A percentile compares a stretch with the other conserved stretches of the same genome.
Conservation (phyloP, 495 filamentous ascomycete species). For the Hyphodiscus hymeniophilus region DNA sequence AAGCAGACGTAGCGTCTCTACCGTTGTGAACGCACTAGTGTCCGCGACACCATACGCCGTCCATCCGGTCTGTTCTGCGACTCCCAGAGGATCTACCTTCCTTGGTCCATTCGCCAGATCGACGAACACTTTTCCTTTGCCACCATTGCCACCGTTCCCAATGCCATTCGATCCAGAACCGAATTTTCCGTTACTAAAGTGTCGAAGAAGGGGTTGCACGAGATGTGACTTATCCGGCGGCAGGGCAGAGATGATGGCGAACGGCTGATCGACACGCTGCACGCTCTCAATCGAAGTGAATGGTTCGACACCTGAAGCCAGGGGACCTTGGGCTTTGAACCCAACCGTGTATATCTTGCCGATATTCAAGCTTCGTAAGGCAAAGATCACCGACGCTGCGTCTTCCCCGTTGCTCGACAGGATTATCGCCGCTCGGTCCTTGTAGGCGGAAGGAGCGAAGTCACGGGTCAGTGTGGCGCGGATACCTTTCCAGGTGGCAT, state of each 20-base stretch:
- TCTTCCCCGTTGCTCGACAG: conserved; percentile 59
- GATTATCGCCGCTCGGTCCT: conserved; percentile 63
- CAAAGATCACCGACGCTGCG: conserved; percentile 67
- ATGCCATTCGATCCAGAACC: not conserved
- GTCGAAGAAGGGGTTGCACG: conserved; percentile 68
- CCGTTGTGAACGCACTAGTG: conserved; percentile 72
- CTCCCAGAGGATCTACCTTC: conserved; percentile 57
- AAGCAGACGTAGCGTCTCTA: conserved; percentile 66
- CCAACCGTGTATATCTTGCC: conserved; percentile 78
- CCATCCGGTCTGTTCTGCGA: conserved; percentile 65
- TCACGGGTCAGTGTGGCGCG: conserved; percentile 70
- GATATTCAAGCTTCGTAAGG: conserved; percentile 63
- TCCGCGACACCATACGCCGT: conserved; percentile 72
- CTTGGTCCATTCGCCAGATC: conserved; percentile 65
- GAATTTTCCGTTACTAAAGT: conserved; percentile 34
- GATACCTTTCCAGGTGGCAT: conserved; percentile 77
- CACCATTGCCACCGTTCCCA: conserved; percentile 4
- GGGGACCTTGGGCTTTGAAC: conserved; percentile 58
- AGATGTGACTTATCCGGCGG: conserved; percentile 70
- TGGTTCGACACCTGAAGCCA: conserved; percentile 58
- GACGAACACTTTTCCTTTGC: conserved; percentile 63
- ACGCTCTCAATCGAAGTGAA: conserved; percentile 75
- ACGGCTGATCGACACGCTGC: conserved; percentile 64
- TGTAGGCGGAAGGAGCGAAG: conserved; percentile 74
- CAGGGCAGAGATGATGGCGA: conserved; percentile 71